Evolutionary conservation across 108 stramenopile species (phyloP), one percentile per base, ranked within the genome.

Genomic region (Nitzschia inconspicua): DNA sequence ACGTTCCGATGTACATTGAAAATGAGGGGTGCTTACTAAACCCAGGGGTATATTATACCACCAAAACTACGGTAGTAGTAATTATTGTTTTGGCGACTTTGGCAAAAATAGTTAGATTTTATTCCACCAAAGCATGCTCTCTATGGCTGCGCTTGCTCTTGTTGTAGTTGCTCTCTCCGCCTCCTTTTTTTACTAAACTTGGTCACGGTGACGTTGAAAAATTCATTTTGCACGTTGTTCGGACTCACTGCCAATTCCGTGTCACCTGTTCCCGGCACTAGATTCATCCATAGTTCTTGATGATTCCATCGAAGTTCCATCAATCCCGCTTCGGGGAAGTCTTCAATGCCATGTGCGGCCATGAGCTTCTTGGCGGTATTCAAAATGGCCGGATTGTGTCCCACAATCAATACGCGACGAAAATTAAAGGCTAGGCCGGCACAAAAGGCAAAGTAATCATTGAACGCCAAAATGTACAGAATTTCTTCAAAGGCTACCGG

Each of bases 401-500:
- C 51, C 6, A 52, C 51, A n/a, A 52, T 52, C 51, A 52, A 35
- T 0, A 52, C 30, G 5, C 51, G 27, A 3, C 27, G 51, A 34
- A 32, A 52, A 11, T 52, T 30, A 28, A 35, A 22, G 31, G 31
- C 35, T 26, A 52, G 20, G 3, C 51, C 51, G 14, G 51, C 30
- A 10, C 31, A 30, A 52, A 52, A 52, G 28, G 24, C 26, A n/a
- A 52, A 52, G 19, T 52, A 52, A 28, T 52, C 51, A 26, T 52
- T 52, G 30, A 52, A 52, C 20, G 23, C 51, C 5, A 52, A 26
- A 0, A 34, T 52, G 30, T 52, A 52, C 14, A 52, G 19, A 19
- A 52, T 52, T 10, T 52, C 51, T 26, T 52, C 51, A 36, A 52
- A 52, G 28, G 51, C 51, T 0, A 52, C 51, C 20, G 51, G 51